phyloP scores from a whole-genome alignment of 2,329 filamentous ascomycete species.

The Geosmithia morbida region DNA sequence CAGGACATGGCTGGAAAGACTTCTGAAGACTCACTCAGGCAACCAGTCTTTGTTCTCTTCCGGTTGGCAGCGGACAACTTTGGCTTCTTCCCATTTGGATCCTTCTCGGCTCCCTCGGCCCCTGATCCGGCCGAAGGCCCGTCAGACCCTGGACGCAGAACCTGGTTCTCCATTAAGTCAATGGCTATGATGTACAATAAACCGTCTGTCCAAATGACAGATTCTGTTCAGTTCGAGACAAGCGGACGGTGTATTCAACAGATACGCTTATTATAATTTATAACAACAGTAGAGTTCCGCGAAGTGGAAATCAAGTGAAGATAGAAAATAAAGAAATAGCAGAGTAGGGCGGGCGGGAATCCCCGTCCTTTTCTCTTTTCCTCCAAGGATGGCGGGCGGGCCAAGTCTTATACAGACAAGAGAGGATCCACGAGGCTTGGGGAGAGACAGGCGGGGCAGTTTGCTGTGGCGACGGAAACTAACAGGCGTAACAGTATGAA shows the following conservation, averaged over 20 bases:
- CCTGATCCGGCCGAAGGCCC: not conserved
- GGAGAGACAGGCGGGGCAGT: not conserved
- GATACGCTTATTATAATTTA: too few species aligned
- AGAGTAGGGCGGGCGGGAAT: not conserved
- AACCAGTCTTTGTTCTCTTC: constrained; percentile 83
- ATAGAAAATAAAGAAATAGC: not conserved
- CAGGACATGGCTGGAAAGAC: constrained; percentile 1
- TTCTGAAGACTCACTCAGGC: constrained; percentile 51
- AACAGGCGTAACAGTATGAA: not conserved
- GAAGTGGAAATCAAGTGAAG: too few species aligned
- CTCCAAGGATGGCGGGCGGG: too few species aligned
- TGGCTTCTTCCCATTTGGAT: constrained; percentile 22
- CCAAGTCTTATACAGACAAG: not conserved
- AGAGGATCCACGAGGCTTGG: not conserved
- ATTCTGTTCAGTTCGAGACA: too few species aligned
- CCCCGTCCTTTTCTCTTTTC: not conserved
- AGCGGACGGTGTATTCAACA: too few species aligned
- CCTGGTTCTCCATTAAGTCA: not conserved
- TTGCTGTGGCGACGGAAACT: not conserved
- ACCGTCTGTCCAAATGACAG: too few species aligned
- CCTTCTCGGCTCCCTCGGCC: not conserved
- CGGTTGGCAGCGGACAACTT: constrained; percentile 21
- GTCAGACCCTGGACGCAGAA: not conserved
- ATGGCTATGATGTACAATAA: not conserved
- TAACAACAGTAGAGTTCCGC: too few species aligned